These are phyloP conservation scores for Babesia gibsoni DNA, from an alignment of 169 alveolate species.

Conservation along the genomic window DNA sequence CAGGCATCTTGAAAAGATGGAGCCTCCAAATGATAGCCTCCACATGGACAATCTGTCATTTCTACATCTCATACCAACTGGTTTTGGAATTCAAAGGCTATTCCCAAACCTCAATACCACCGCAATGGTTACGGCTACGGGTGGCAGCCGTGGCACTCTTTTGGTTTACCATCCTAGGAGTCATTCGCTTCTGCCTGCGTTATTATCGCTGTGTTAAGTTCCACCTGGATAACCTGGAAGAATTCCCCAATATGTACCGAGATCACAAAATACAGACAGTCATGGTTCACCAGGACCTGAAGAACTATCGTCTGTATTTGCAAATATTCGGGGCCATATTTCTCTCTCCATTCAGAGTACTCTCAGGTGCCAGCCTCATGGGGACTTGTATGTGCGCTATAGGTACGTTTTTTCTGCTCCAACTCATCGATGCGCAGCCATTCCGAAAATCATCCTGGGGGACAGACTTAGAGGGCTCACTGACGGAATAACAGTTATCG, in stretches of 20 bases:
- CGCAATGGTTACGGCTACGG: background rate
- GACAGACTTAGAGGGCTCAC: background rate
- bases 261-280: slow-evolving; percentile 7
- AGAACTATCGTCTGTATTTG: background rate
- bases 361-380: background rate
- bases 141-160: background rate
- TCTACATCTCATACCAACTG: background rate
- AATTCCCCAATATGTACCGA: slow-evolving; percentile 3
- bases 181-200: background rate
- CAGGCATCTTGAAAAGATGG: background rate
- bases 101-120: no score
- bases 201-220: background rate
- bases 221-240: slow-evolving; percentile 11
- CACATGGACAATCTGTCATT: background rate
- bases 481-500: background rate
- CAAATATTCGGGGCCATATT: slow-evolving; percentile 10
- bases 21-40: background rate
- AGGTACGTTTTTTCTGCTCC: background rate
- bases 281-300: slow-evolving; percentile 14
- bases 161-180: background rate
- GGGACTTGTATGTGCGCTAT: background rate
- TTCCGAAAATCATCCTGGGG: background rate
- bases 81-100: background rate
- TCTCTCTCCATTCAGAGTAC: slow-evolving; percentile 2
- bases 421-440: background rate